These are phyloP conservation scores for Pseudogymnoascus pannorum DNA, from an alignment of 2,329 filamentous ascomycete genomes.

Conservation along the genomic window DNA sequence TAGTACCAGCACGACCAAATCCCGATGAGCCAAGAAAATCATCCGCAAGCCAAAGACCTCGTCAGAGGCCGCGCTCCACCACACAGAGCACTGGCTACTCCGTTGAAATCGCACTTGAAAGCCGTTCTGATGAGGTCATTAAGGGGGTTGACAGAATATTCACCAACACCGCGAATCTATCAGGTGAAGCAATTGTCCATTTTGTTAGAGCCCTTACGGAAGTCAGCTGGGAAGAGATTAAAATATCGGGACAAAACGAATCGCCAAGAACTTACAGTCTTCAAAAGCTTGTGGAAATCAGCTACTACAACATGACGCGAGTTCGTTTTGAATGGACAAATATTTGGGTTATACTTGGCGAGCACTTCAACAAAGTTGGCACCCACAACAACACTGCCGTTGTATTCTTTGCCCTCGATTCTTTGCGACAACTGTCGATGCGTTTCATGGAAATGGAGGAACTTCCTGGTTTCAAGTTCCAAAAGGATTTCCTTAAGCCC, in stretches of 20 bases:
- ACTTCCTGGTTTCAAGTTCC: slow-evolving; percentile 96
- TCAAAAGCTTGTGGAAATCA: slow-evolving; percentile 97
- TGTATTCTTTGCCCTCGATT: slow-evolving; percentile 96
- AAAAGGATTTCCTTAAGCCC: slow-evolving; percentile 97
- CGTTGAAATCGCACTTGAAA: slow-evolving; percentile 81
- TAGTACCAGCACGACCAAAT: slow-evolving; percentile 51
- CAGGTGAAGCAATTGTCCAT: slow-evolving; percentile 88
- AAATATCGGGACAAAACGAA: slow-evolving; percentile 91
- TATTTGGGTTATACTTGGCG: slow-evolving; percentile 95
- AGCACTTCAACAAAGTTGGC: slow-evolving; percentile 97
- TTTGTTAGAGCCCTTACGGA: slow-evolving; percentile 89
- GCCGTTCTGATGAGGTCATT: slow-evolving; percentile 85
- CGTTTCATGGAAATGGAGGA: slow-evolving; percentile 98
- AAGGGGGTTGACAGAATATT: slow-evolving; percentile 94
- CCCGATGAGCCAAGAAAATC: slow-evolving; percentile 57
- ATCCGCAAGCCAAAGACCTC: slow-evolving; percentile 46
- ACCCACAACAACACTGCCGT: slow-evolving; percentile 95
- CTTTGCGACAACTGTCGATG: slow-evolving; percentile 91
- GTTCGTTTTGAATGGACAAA: slow-evolving; percentile 97
- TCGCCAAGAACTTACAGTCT: slow-evolving; percentile 94
- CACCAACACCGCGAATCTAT: slow-evolving; percentile 88
- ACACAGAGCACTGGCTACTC: slow-evolving; percentile 44
- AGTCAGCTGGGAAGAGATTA: slow-evolving; percentile 98
- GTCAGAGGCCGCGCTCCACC: slow-evolving; percentile 44
- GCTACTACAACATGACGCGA: slow-evolving; percentile 98